These are phyloP conservation scores for Vanilla planifolia DNA, from an alignment of 106 monocot genomes.

Conservation along the genomic window DNA sequence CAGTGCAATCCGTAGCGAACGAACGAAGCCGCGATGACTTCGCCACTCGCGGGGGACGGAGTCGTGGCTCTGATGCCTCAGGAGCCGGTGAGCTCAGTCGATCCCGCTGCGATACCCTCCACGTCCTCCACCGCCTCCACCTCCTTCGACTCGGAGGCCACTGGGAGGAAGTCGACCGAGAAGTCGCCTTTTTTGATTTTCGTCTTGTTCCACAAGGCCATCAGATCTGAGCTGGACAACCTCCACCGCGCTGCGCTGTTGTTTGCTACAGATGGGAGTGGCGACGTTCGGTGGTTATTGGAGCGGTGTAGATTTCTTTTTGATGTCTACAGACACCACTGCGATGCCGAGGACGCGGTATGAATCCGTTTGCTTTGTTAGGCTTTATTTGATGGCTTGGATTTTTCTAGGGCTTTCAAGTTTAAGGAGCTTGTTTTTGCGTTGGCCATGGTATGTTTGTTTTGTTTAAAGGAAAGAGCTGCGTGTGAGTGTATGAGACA, in stretches of 20 bases:
- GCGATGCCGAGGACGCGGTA: conserved; percentile 98
- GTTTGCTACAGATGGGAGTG: conserved; percentile 54
- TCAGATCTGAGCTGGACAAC: conserved; percentile 69
- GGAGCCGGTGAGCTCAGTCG: conserved; percentile 3
- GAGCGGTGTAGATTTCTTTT: conserved; percentile 67
- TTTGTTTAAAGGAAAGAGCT: no score
- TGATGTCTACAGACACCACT: conserved; percentile 87
- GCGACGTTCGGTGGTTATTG: conserved; percentile 49
- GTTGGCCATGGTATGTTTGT: no score
- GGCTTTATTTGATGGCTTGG: not conserved
- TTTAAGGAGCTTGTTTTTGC: not conserved
- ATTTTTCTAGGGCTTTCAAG: not conserved
- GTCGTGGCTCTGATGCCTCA: conserved; percentile 3
- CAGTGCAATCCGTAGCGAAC: no score
- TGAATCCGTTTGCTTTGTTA: not conserved
- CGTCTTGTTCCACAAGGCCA: conserved; percentile 85
- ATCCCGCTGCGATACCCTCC: conserved; percentile 1
- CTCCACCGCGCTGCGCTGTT: conserved; percentile 71
- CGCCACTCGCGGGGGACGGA: conserved; percentile 2
- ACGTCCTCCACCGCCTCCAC: not conserved
- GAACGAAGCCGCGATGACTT: not conserved
- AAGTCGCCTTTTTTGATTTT: conserved; percentile 77
- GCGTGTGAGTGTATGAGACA: no score
- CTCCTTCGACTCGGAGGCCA: not conserved
- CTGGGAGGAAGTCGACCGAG: conserved; percentile 13